Conservation (phyloP, 495 filamentous ascomycete genomes). For the Aspergillus cristatus region DNA sequence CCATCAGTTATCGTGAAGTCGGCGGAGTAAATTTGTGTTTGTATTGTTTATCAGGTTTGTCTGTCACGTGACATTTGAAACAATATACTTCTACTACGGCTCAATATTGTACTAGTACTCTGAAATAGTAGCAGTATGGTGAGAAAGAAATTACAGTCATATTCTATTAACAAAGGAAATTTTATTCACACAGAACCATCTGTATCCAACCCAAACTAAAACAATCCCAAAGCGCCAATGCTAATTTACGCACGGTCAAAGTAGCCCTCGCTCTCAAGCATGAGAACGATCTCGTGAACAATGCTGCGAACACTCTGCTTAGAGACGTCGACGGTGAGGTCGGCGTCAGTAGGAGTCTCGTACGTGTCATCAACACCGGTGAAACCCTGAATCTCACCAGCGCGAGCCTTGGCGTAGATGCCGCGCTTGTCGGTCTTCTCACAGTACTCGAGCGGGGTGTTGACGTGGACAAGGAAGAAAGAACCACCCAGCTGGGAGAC, state of each 20-base stretch:
- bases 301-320: slow-evolving; percentile 83
- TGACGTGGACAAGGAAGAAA: slow-evolving; percentile 93
- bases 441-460: slow-evolving; percentile 81
- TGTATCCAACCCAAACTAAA: slow-evolving; percentile 2
- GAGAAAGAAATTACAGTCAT: no score
- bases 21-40: no score
- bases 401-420: slow-evolving; percentile 75
- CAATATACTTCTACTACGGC: no score
- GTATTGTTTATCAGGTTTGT: no score
- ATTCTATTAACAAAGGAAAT: no score
- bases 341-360: slow-evolving; percentile 71
- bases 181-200: neutral
- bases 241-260: slow-evolving; percentile 29
- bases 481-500: slow-evolving; percentile 71
- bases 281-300: slow-evolving; percentile 91
- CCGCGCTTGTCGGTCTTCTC: slow-evolving; percentile 94
- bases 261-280: slow-evolving; percentile 86
- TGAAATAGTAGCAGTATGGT: no score
- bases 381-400: slow-evolving; percentile 94
- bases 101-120: no score
- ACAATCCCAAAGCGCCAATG: slow-evolving; percentile 5
- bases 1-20: no score
- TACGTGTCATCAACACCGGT: slow-evolving; percentile 98
- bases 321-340: slow-evolving; percentile 76
- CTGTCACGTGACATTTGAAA: no score